These are phyloP conservation scores for Endotrypanum monterogeii DNA, from an alignment of 208 protist species.

Conservation along the genomic window DNA sequence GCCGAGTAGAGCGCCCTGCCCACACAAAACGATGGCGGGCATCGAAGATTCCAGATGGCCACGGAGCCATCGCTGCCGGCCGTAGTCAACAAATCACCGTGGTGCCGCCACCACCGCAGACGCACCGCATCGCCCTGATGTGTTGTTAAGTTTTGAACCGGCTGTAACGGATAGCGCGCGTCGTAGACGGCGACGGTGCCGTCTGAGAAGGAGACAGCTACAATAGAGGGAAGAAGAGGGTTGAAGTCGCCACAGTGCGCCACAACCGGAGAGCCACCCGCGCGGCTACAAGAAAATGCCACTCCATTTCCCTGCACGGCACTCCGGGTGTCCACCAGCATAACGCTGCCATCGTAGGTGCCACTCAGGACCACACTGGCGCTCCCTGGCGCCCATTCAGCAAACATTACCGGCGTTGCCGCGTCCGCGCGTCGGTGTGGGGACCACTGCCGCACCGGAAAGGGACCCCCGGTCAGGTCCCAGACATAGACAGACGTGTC, in stretches of 20 bases:
- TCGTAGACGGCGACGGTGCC: slow-evolving; percentile 80
- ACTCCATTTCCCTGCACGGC: slow-evolving; percentile 22
- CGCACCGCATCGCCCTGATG: slow-evolving; percentile 73
- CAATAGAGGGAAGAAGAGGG: slow-evolving; percentile 57
- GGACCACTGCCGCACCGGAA: slow-evolving; percentile 58
- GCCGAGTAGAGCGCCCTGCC: slow-evolving; percentile 67
- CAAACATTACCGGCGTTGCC: slow-evolving; percentile 59
- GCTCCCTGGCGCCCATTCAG: slow-evolving; percentile 68
- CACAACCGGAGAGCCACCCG: slow-evolving; percentile 36
- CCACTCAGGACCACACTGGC: slow-evolving; percentile 70
- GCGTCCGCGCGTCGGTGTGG: slow-evolving; percentile 39
- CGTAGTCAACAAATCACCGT: slow-evolving; percentile 75
- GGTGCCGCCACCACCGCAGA: slow-evolving; percentile 66
- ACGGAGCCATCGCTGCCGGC: slow-evolving; percentile 80
- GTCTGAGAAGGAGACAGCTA: slow-evolving; percentile 66
- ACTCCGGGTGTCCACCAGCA: slow-evolving; percentile 62
- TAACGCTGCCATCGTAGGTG: slow-evolving; percentile 63
- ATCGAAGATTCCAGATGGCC: slow-evolving; percentile 79
- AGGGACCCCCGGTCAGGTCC: slow-evolving; percentile 49
- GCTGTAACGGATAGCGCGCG: slow-evolving; percentile 51
- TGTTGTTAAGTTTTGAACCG: slow-evolving; percentile 63
- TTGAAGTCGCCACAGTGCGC: slow-evolving; percentile 70
- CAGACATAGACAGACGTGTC: slow-evolving; percentile 63
- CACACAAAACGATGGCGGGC: slow-evolving; percentile 76
- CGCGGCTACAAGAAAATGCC: slow-evolving; percentile 4